These are phyloP conservation scores for Psilocybe tampanensis DNA, from an alignment of 768 basidiomycete genomes.

Conservation along the genomic window DNA sequence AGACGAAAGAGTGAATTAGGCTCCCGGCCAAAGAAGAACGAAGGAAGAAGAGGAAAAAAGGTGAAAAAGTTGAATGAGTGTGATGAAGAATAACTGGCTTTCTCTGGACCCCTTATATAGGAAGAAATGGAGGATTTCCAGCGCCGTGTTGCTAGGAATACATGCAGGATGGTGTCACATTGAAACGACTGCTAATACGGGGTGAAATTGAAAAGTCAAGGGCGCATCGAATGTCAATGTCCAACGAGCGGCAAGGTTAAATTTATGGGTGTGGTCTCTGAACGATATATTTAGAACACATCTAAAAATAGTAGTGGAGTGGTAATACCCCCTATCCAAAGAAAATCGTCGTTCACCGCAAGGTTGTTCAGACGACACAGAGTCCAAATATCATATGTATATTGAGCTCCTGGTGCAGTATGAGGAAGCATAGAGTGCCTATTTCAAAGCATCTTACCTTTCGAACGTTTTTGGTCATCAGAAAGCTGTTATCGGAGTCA, in stretches of 20 bases:
- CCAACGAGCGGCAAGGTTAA: conserved; percentile 4
- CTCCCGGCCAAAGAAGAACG: conserved; percentile 20
- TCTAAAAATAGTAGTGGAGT: neutral
- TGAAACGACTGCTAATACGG: conserved; percentile 7
- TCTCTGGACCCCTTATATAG: conserved; percentile 12
- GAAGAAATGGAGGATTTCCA: neutral
- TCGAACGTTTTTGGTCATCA: no score
- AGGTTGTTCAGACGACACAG: no score
- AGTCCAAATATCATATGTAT: no score
- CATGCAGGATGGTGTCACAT: conserved; percentile 7
- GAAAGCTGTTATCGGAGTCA: neutral
- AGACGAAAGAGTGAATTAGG: conserved; percentile 25
- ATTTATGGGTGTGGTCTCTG: neutral
- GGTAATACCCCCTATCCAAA: no score
- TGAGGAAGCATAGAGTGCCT: no score
- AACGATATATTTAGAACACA: neutral
- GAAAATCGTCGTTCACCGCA: no score
- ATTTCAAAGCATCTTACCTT: no score
- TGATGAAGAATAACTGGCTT: conserved; percentile 7
- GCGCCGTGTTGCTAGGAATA: conserved; percentile 12
- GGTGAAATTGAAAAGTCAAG: neutral
- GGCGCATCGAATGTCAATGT: conserved; percentile 4
- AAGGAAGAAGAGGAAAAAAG: conserved; percentile 27
- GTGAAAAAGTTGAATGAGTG: conserved; percentile 17
- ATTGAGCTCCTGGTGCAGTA: no score